A percentile compares a stretch with the other conserved stretches of the same genome.
Conservation (phyloP, 441 rosid species). For the Populus hybrid region DNA sequence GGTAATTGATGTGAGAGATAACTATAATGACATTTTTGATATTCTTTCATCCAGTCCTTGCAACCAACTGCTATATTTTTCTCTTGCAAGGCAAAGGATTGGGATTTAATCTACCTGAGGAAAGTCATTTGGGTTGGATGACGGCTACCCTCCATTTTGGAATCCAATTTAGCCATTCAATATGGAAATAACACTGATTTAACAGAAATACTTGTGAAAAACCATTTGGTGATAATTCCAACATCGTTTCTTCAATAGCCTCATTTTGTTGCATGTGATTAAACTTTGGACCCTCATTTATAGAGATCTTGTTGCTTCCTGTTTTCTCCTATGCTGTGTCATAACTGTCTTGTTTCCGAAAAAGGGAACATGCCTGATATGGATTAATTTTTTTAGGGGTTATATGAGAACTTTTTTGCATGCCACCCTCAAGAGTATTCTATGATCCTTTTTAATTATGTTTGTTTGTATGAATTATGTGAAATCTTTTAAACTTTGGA, state of each 20-base stretch:
- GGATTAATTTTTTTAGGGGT: too few species aligned
- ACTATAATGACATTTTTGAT: not conserved
- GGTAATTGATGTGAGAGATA: not conserved
- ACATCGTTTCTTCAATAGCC: not conserved
- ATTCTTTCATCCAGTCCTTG: not conserved
- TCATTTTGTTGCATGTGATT: not conserved
- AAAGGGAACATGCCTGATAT: not conserved
- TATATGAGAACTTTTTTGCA: not conserved
- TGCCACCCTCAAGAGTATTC: not conserved
- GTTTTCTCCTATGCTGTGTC: not conserved
- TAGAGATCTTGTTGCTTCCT: not conserved
- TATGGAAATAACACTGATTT: not conserved
- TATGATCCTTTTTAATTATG: not conserved
- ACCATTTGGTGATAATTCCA: not conserved
- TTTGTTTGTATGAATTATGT: constrained; percentile 5
- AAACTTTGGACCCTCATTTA: not conserved
- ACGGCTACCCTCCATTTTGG: not conserved
- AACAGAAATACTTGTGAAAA: not conserved
- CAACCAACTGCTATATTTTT: not conserved
- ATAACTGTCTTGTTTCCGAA: not conserved
- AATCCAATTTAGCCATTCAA: not conserved
- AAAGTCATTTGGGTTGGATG: not conserved
- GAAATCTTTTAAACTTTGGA: constrained; percentile 13
- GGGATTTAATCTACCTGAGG: not conserved
- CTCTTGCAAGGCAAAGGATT: not conserved